phyloP scores from a whole-genome alignment of 495 filamentous ascomycete species.

The Entonaema liquescens region DNA sequence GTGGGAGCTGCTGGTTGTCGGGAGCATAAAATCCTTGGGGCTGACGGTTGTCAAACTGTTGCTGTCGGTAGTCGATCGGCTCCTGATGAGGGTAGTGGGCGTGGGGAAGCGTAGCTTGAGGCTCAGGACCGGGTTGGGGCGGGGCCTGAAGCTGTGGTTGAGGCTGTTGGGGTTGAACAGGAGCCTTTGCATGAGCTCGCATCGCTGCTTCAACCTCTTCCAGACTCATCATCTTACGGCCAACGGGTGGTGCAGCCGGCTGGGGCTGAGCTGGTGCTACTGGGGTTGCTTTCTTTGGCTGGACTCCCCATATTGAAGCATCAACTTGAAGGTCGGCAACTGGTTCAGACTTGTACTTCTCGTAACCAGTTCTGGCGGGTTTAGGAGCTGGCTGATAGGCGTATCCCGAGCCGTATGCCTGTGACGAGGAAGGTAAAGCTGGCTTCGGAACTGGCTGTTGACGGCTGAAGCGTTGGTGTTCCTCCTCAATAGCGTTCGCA shows the following conservation, averaged over 20 bases:
- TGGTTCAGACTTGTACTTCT: constrained; percentile 78
- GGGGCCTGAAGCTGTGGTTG: constrained; percentile 45
- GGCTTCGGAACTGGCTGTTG: constrained; percentile 63
- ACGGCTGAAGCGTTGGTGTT: constrained; percentile 81
- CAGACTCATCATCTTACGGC: constrained; percentile 91
- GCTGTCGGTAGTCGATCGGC: constrained; percentile 32
- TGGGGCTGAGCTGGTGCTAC: constrained; percentile 39
- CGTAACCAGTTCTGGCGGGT: constrained; percentile 80
- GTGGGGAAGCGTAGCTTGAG: constrained; percentile 42
- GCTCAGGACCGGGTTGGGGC: constrained; percentile 46
- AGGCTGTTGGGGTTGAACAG: constrained; percentile 40
- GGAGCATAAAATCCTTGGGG: constrained; percentile 35
- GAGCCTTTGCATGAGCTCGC: constrained; percentile 68
- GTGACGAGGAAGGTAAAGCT: constrained; percentile 36
- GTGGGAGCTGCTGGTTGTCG: constrained; percentile 40
- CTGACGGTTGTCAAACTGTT: constrained; percentile 41
- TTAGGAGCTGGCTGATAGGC: constrained; percentile 59
- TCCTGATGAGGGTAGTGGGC: constrained; percentile 43
- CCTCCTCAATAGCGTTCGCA: constrained; percentile 83
- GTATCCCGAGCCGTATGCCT: constrained; percentile 48
- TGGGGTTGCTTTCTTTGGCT: constrained; percentile 65
- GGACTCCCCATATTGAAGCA: constrained; percentile 88
- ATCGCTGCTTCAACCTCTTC: constrained; percentile 98
- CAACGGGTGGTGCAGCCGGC: constrained; percentile 43
- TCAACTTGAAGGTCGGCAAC: constrained; percentile 90